Conservation (phyloP, 1,284 basidiomycete species). For the Laetiporus sulphureus region DNA sequence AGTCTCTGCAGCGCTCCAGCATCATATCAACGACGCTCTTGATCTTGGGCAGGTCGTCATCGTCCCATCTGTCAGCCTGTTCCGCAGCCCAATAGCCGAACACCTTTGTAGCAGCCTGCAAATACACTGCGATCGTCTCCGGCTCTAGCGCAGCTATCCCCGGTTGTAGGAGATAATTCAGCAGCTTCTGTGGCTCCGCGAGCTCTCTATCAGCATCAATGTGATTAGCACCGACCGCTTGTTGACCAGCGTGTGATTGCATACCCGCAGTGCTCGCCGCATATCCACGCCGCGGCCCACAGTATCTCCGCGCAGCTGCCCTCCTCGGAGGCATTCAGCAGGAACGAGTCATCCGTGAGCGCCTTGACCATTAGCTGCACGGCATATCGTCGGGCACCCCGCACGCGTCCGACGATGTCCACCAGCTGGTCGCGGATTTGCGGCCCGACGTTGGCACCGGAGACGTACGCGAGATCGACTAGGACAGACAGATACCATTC, state of each 20-base stretch:
- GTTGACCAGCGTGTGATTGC: slow-evolving; percentile 18
- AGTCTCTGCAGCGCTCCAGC: slow-evolving; percentile 45
- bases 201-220: slow-evolving; percentile 44
- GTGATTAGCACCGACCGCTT: neutral
- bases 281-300: slow-evolving; percentile 92
- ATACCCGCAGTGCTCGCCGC: slow-evolving; percentile 86
- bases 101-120: slow-evolving; percentile 83
- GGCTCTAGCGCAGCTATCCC: slow-evolving; percentile 48
- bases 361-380: slow-evolving; percentile 78
- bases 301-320: slow-evolving; percentile 75
- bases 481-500: slow-evolving; percentile 96
- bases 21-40: slow-evolving; percentile 57
- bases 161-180: slow-evolving; percentile 62
- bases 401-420: slow-evolving; percentile 82
- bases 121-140: slow-evolving; percentile 65
- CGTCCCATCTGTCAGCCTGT: slow-evolving; percentile 70
- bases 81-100: slow-evolving; percentile 82
- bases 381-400: slow-evolving; percentile 69
- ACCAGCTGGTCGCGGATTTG: slow-evolving; percentile 80
- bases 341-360: slow-evolving; percentile 70
- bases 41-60: slow-evolving; percentile 56
- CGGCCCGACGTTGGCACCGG: slow-evolving; percentile 67
- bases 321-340: slow-evolving; percentile 53
- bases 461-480: slow-evolving; percentile 83
- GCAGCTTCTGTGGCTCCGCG: slow-evolving; percentile 60